These are phyloP conservation scores for Picea abies DNA, from an alignment of 83 land plant genomes.

Conservation along the genomic window DNA sequence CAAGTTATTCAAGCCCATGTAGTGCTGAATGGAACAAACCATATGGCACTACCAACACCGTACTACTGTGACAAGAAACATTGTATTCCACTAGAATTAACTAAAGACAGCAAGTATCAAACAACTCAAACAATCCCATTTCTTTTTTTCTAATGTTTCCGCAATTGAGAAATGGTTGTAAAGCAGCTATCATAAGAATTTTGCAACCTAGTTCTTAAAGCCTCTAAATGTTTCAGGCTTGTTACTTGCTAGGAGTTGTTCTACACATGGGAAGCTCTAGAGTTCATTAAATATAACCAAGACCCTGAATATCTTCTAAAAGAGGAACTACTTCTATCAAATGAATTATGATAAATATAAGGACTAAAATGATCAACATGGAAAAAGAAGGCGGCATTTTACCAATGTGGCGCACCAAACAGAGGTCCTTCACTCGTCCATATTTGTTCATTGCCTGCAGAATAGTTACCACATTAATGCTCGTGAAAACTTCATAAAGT, in stretches of 20 bases:
- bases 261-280: not conserved
- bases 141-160: not conserved
- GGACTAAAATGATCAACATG: not conserved
- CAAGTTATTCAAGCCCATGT: no score
- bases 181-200: not conserved
- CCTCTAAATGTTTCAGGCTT: not conserved
- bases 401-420: conserved; percentile 90
- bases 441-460: conserved; percentile 84
- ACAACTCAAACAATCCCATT: not conserved
- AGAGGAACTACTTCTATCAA: not conserved
- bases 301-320: not conserved
- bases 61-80: no score
- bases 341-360: not conserved
- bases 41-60: no score
- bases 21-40: no score
- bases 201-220: not conserved
- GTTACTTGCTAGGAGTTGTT: not conserved
- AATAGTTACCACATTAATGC: conserved; percentile 8
- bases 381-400: conserved; percentile 16
- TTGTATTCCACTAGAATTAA: no score
- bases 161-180: not conserved
- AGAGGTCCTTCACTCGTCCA: conserved; percentile 76
- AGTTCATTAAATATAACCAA: not conserved
- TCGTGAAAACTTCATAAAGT: not conserved
- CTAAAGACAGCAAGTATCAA: no score